Percentiles rank a stretch among this genome's conserved stretches.
phyloP scores from a whole-genome alignment of 371 early-diverging fungal genomes.

The Basidiobolus meristosporus region DNA sequence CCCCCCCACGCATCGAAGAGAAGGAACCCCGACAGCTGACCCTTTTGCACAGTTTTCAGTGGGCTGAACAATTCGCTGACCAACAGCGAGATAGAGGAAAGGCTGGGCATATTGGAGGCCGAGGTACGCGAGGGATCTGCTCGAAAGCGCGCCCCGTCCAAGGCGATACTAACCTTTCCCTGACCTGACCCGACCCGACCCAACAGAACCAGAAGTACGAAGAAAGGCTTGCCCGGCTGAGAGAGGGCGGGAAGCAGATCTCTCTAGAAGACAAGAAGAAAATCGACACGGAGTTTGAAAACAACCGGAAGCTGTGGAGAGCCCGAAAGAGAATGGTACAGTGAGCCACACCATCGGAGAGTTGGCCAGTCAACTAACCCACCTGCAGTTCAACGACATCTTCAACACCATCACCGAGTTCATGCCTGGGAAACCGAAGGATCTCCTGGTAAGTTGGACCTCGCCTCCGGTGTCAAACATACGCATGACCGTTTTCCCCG shows the following conservation, averaged over 20 bases:
- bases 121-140: too few species aligned
- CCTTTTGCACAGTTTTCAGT: slow-evolving; percentile 1
- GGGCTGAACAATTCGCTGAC: slow-evolving; percentile 8
- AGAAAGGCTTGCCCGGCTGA: slow-evolving; percentile 5
- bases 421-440: slow-evolving; percentile 7
- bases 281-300: slow-evolving; percentile 8
- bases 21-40: not conserved
- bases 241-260: slow-evolving; percentile 5
- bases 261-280: slow-evolving; percentile 7
- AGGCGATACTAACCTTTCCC: too few species aligned
- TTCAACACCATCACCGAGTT: slow-evolving; percentile 6
- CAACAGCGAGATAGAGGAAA: slow-evolving; percentile 6
- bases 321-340: slow-evolving; percentile 8
- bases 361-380: too few species aligned
- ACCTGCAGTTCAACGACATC: slow-evolving; percentile 9
- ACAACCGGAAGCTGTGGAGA: slow-evolving; percentile 9
- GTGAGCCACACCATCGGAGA: not conserved
- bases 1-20: too few species aligned
- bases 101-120: slow-evolving; percentile 1
- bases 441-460: slow-evolving; percentile 5
- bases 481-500: not conserved
- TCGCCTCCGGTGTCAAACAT: not conserved
- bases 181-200: too few species aligned
- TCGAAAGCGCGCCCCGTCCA: too few species aligned
- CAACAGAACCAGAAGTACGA: slow-evolving; percentile 8